phyloP scores from a whole-genome alignment of 2,329 filamentous ascomycete species.

The Fusarium proliferatum region DNA sequence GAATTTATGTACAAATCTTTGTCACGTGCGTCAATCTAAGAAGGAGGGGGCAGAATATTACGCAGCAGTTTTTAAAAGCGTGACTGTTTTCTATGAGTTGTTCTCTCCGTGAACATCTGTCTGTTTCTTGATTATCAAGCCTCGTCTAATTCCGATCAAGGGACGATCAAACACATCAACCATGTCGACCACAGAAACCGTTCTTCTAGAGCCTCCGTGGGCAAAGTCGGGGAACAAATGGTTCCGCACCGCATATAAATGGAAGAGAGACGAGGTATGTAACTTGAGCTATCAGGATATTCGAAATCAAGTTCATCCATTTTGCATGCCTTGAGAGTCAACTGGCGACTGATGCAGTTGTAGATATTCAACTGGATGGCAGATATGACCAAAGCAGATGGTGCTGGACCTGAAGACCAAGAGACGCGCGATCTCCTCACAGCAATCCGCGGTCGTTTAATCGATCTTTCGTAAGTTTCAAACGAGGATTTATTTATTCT shows the following conservation, averaged over 20 bases:
- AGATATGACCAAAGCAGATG: background rate
- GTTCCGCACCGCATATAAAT: background rate
- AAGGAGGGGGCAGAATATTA: too few relatives aligned
- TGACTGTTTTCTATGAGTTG: background rate
- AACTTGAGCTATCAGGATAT: accelerated
- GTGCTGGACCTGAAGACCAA: background rate
- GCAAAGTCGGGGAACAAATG: background rate
- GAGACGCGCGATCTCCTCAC: background rate
- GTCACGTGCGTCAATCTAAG: background rate
- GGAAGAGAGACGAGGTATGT: background rate
- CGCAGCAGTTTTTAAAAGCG: background rate
- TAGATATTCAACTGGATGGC: background rate
- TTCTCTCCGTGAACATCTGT: background rate
- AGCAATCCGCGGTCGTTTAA: background rate
- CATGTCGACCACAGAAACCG: accelerated
- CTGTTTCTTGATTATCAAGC: accelerated
- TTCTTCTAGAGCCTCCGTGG: background rate
- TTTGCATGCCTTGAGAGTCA: accelerated
- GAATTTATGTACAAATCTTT: background rate
- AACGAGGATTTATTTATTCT: accelerated
- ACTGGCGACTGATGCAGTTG: accelerated
- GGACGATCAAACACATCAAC: accelerated
- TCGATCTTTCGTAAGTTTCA: background rate
- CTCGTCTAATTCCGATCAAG: background rate
- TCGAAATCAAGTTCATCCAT: background rate